These are phyloP conservation scores for Jatropha multifida DNA, from an alignment of 441 rosid genomes.

Conservation along the genomic window DNA sequence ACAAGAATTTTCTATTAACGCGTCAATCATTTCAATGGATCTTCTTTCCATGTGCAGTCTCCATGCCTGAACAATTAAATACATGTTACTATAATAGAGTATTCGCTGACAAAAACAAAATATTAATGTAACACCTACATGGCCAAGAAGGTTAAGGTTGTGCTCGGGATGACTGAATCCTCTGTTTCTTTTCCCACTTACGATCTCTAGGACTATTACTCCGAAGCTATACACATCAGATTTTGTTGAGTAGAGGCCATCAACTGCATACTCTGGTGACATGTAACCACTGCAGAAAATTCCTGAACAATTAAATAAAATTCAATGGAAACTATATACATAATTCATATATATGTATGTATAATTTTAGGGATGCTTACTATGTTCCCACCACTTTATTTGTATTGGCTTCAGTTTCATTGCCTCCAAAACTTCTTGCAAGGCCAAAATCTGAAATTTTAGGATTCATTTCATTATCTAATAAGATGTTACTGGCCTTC, in stretches of 20 bases:
- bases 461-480: slow-evolving; percentile 42
- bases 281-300: slow-evolving; percentile 30
- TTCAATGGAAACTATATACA: no score
- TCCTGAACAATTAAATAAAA: no score
- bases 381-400: slow-evolving; percentile 41
- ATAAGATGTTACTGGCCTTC: slow-evolving; percentile 40
- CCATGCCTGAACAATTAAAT: neutral
- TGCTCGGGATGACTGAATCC: slow-evolving; percentile 31
- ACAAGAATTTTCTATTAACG: neutral
- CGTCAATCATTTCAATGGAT: neutral
- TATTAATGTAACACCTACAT: slow-evolving; percentile 22
- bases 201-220: slow-evolving; percentile 38
- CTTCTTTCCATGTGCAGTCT: neutral
- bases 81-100: neutral
- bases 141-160: slow-evolving; percentile 37
- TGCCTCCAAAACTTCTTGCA: slow-evolving; percentile 40
- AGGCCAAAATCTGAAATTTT: slow-evolving; percentile 53
- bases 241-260: slow-evolving; percentile 38
- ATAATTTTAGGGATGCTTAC: slow-evolving; percentile 24
- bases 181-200: slow-evolving; percentile 32
- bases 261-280: slow-evolving; percentile 38
- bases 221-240: slow-evolving; percentile 47
- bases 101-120: neutral
- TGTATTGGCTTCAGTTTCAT: slow-evolving; percentile 35
- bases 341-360: no score